These are phyloP conservation scores for Erigeron canadensis DNA, from an alignment of 129 eudicot species.

Conservation along the genomic window DNA sequence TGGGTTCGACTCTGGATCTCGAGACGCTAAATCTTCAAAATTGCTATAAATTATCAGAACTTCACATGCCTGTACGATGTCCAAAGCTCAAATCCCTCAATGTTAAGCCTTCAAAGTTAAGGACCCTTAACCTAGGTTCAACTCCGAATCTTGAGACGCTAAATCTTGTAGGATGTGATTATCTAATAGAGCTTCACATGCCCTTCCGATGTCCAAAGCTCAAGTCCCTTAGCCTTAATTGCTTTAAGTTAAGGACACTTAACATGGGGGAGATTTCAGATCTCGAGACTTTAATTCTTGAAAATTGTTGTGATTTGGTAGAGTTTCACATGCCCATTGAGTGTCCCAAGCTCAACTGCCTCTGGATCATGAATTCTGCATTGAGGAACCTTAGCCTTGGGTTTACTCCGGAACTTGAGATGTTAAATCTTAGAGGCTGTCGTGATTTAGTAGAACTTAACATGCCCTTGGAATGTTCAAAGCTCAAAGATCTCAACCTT, in stretches of 20 bases:
- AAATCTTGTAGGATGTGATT: conserved; percentile 1
- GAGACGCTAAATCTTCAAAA: no score
- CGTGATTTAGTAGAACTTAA: not conserved
- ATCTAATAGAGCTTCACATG: not conserved
- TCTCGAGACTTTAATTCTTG: not conserved
- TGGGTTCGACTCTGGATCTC: no score
- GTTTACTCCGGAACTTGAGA: not conserved
- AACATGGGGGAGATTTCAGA: not conserved
- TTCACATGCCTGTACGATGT: no score
- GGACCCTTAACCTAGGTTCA: not conserved
- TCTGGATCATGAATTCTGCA: not conserved
- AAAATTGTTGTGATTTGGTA: not conserved
- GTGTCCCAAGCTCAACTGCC: not conserved
- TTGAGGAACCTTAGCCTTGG: not conserved
- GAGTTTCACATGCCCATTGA: not conserved
- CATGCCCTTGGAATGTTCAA: no score
- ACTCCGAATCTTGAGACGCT: not conserved
- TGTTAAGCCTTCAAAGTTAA: not conserved
- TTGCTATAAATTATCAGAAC: no score
- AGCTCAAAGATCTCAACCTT: no score
- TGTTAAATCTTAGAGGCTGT: no score
- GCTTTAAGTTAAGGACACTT: not conserved
- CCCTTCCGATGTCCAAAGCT: not conserved
- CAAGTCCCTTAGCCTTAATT: not conserved
- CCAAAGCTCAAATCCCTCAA: no score